Evolutionary conservation across 306 rosid genomes (phyloP).

Genomic region (Ochetophila trinervis): DNA sequence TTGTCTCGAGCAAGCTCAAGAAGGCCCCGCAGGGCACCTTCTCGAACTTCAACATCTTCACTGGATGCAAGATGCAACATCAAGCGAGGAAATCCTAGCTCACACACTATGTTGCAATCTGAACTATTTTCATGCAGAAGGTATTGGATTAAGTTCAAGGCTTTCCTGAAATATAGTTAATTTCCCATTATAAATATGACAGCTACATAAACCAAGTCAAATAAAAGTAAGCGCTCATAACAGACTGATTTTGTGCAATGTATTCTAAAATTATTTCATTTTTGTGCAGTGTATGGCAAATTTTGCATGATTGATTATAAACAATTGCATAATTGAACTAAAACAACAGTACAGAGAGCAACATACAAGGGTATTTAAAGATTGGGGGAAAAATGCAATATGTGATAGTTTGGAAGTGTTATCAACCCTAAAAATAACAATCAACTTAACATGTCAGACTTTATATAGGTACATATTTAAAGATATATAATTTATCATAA

Average conservation of each 20-base stretch:
- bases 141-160: constrained; percentile 78
- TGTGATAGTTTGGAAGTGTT: too few species aligned
- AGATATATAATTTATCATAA: not conserved
- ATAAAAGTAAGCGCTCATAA: not conserved
- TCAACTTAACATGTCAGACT: too few species aligned
- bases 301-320: too few species aligned
- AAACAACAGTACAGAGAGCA: too few species aligned
- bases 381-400: too few species aligned
- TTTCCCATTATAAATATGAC: not conserved
- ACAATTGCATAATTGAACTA: too few species aligned
- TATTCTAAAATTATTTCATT: too few species aligned
- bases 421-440: too few species aligned
- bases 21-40: constrained; percentile 79
- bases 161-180: constrained; percentile 61
- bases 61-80: constrained; percentile 75
- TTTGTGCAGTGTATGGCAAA: too few species aligned
- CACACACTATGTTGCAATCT: constrained; percentile 54
- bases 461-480: not conserved
- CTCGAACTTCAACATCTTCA: constrained; percentile 71
- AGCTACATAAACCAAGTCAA: not conserved
- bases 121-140: constrained; percentile 63
- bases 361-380: too few species aligned
- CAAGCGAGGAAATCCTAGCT: constrained; percentile 70
- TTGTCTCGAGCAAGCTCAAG: constrained; percentile 51
- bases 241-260: not conserved